Conservation (phyloP, 192 early-diverging fungal species). For the Blastocladiella britannica region DNA sequence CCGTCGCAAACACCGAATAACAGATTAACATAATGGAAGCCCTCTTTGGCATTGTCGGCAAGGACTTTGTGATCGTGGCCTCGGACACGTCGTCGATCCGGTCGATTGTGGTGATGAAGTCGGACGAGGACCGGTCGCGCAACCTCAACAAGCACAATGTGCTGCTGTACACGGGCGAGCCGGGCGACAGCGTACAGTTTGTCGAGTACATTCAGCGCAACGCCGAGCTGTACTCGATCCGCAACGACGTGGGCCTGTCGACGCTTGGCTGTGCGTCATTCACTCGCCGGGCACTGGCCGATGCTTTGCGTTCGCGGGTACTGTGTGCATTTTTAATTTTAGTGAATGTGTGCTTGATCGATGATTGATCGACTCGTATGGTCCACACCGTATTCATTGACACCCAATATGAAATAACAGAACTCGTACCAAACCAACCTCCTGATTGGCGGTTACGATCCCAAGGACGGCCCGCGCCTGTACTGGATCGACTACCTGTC, state of each 20-base stretch:
- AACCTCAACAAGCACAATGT: conserved; percentile 58
- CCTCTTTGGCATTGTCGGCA: conserved; percentile 75
- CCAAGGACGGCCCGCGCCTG: conserved; percentile 49
- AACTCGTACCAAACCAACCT: conserved; percentile 75
- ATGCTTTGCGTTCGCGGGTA: conserved; percentile 61
- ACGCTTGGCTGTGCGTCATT: conserved; percentile 59
- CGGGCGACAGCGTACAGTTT: conserved; percentile 82
- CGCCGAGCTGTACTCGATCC: conserved; percentile 69
- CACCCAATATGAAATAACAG: no score
- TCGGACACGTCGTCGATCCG: conserved; percentile 52
- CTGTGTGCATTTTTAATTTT: background rate
- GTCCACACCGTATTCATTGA: no score
- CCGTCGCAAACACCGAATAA: no score
- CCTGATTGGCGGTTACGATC: conserved; percentile 66
- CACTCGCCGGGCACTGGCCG: conserved; percentile 66
- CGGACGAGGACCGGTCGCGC: conserved; percentile 76
- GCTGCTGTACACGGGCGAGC: conserved; percentile 71
- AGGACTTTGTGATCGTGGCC: conserved; percentile 78
- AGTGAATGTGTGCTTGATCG: conserved; percentile 6
- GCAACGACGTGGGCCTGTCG: conserved; percentile 62
- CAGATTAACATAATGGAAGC: conserved; percentile 35
- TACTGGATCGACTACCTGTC: conserved; percentile 89
- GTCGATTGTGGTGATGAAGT: conserved; percentile 81
- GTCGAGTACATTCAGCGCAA: conserved; percentile 90
- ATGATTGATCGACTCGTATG: no score